These are phyloP conservation scores for Starmera amethionina DNA, from an alignment of 805 yeast genomes.

Conservation along the genomic window DNA sequence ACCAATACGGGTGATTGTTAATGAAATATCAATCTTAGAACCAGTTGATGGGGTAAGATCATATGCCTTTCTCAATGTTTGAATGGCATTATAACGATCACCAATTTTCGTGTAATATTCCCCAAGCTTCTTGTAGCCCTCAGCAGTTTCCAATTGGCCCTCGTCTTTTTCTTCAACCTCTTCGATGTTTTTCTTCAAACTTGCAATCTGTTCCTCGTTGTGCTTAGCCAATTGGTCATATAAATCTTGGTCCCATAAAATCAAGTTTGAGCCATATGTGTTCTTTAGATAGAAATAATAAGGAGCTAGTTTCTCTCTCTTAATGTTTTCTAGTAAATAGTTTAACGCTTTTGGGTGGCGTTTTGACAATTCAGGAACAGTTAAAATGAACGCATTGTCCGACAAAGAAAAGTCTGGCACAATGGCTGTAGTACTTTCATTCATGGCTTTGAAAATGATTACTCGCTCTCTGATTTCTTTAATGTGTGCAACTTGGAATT, in stretches of 20 bases:
- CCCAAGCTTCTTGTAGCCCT: conserved; percentile 71
- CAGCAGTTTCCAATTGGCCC: conserved; percentile 76
- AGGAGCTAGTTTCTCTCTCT: conserved; percentile 64
- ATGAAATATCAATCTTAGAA: conserved; percentile 74
- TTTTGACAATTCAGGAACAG: conserved; percentile 25
- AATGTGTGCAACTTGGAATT: no score
- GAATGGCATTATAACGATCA: conserved; percentile 61
- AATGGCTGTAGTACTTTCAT: conserved; percentile 8
- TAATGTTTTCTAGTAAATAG: conserved; percentile 44
- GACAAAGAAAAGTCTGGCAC: conserved; percentile 79
- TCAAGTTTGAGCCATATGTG: conserved; percentile 26
- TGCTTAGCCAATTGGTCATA: conserved; percentile 39
- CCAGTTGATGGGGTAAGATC: conserved; percentile 82
- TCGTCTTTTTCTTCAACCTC: conserved; percentile 55
- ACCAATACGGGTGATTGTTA: conserved; percentile 82
- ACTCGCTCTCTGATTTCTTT: no score
- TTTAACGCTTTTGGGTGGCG: conserved; percentile 33
- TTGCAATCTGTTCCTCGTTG: conserved; percentile 47
- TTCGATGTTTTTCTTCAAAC: conserved; percentile 33
- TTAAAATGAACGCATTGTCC: conserved; percentile 65
- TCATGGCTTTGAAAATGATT: no score
- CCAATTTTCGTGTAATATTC: conserved; percentile 83
- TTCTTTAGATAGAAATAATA: conserved; percentile 62
- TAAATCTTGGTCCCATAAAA: conserved; percentile 52
- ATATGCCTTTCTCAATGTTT: conserved; percentile 60